Conservation (phyloP, 2,329 filamentous ascomycete species). For the Dothideomycetes sp. region DNA sequence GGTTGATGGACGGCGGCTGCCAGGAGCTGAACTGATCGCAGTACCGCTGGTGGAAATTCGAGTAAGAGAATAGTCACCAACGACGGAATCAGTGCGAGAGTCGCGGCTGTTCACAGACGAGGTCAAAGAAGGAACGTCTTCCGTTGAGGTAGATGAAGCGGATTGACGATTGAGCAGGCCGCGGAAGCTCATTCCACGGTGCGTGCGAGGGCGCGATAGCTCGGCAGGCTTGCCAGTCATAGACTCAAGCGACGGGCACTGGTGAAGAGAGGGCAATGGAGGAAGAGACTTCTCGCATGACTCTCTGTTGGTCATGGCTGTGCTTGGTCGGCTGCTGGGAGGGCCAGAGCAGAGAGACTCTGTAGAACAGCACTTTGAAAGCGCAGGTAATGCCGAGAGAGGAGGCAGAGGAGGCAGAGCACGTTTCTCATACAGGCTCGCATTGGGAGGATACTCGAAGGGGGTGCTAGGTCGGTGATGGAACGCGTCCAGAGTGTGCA, state of each 20-base stretch:
- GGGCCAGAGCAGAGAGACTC: slow-evolving; percentile 9
- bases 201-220: slow-evolving; percentile 9
- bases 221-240: slow-evolving; percentile 4
- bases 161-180: slow-evolving; percentile 10
- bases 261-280: slow-evolving; percentile 9
- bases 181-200: slow-evolving; percentile 12
- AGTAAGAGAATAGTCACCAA: slow-evolving; percentile 9
- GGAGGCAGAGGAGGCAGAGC: slow-evolving; percentile 11
- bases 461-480: slow-evolving; percentile 7
- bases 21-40: slow-evolving; percentile 5
- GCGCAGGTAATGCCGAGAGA: slow-evolving; percentile 1
- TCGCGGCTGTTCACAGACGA: slow-evolving; percentile 5
- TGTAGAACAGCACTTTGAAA: slow-evolving; percentile 9
- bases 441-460: slow-evolving; percentile 11
- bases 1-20: slow-evolving; percentile 11
- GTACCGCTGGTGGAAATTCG: slow-evolving; percentile 8
- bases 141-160: not conserved
- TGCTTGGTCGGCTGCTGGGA: slow-evolving; percentile 4
- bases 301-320: slow-evolving; percentile 8
- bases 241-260: slow-evolving; percentile 11
- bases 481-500: slow-evolving; percentile 11
- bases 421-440: slow-evolving; percentile 11
- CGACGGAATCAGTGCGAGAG: slow-evolving; percentile 10
- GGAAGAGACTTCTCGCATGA: slow-evolving; percentile 9
- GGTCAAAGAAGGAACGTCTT: slow-evolving; percentile 5